A percentile compares a stretch with the other conserved stretches of the same genome.
Conservation (phyloP, 2,329 filamentous ascomycete genomes). For the Colletotrichum gloeosporioides region DNA sequence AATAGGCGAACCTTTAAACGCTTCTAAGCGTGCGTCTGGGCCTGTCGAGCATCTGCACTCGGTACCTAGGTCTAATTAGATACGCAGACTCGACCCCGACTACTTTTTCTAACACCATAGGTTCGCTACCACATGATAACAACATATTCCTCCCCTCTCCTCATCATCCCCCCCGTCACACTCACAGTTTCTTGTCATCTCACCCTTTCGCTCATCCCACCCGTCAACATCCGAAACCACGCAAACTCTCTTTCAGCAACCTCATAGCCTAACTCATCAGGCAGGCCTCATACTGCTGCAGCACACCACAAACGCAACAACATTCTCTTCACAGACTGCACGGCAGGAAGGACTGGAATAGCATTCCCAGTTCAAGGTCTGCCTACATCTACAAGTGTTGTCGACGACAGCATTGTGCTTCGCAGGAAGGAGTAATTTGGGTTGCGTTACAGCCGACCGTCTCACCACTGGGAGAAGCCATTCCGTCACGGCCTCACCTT, state of each 20-base stretch:
- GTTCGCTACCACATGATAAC: constrained; percentile 19
- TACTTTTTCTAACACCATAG: background rate
- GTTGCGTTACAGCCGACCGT: background rate
- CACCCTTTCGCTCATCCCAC: constrained; percentile 17
- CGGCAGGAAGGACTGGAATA: background rate
- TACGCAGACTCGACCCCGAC: constrained; percentile 1
- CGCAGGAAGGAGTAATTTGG: background rate
- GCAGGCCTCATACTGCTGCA: background rate
- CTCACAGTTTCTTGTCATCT: constrained; percentile 22
- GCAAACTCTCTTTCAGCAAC: constrained; percentile 4
- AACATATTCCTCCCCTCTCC: background rate
- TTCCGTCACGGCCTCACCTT: constrained; percentile 26
- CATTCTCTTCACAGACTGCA: background rate
- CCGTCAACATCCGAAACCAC: constrained; percentile 16
- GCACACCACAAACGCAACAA: background rate
- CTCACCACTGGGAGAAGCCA: background rate
- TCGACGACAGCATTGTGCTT: background rate
- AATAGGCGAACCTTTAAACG: background rate
- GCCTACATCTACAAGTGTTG: background rate
- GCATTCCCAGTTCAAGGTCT: background rate
- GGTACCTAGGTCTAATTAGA: constrained; percentile 6
- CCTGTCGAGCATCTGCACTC: background rate
- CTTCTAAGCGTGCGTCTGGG: background rate
- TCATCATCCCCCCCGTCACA: background rate
- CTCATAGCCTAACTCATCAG: constrained; percentile 9